Evolutionary conservation across 2,329 filamentous ascomycete genomes (phyloP).

Genomic region (Ceratocystis variospora): DNA sequence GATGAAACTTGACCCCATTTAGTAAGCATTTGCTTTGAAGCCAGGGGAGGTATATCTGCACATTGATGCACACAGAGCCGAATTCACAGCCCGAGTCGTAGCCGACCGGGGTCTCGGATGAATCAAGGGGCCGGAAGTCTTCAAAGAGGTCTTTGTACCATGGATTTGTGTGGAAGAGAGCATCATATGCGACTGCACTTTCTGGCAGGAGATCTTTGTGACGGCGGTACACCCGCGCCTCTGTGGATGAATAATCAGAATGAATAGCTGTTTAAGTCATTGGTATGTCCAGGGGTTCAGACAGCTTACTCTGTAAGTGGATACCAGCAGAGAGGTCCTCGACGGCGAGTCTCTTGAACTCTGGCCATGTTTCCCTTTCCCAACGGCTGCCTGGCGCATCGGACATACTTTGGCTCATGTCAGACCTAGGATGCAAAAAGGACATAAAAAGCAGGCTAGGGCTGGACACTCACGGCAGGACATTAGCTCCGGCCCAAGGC

Average conservation of each 20-base stretch:
- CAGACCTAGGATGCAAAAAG: not conserved
- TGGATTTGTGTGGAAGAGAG: conserved; percentile 49
- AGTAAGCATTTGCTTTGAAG: conserved; percentile 66
- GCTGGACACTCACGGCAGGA: conserved; percentile 45
- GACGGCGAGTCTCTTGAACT: conserved; percentile 44
- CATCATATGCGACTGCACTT: conserved; percentile 40
- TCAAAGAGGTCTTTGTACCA: conserved; percentile 63
- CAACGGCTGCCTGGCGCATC: conserved; percentile 34
- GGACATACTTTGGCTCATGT: conserved; percentile 31
- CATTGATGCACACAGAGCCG: conserved; percentile 83
- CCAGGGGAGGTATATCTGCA: conserved; percentile 74
- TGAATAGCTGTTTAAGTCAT: not conserved
- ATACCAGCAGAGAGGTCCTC: conserved; percentile 65
- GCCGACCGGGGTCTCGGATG: conserved; percentile 45
- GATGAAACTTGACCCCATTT: conserved; percentile 54
- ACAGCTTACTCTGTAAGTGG: conserved; percentile 54
- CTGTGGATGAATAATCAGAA: conserved; percentile 25
- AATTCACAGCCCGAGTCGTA: conserved; percentile 63
- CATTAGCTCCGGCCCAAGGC: conserved; percentile 78
- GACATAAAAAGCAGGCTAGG: not conserved
- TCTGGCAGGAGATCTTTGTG: conserved; percentile 42
- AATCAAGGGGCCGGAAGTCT: conserved; percentile 51
- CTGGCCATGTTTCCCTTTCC: conserved; percentile 52
- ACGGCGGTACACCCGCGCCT: conserved; percentile 38
- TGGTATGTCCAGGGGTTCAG: not conserved